Conservation (phyloP, 768 basidiomycete species). For the Lentinus tigrinus region DNA sequence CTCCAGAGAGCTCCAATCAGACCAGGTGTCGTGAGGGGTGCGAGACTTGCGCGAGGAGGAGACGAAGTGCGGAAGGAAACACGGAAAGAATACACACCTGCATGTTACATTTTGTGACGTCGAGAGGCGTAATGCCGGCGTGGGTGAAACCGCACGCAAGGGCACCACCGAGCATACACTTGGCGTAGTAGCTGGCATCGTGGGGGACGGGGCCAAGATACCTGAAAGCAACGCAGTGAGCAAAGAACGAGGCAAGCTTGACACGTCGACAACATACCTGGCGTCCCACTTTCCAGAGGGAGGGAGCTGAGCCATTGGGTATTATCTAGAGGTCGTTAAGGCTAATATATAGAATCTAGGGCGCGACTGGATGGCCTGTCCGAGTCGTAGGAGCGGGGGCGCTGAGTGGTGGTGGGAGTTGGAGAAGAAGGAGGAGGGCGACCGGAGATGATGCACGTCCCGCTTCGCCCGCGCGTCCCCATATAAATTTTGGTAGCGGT, state of each 20-base stretch:
- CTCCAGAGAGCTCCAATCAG: too few relatives aligned
- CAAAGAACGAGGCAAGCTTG: not conserved
- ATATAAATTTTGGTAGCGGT: constrained; percentile 17
- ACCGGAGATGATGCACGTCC: not conserved
- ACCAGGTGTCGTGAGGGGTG: too few relatives aligned
- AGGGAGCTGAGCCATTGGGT: constrained; percentile 48
- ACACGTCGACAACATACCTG: constrained; percentile 42
- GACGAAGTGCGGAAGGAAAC: too few relatives aligned
- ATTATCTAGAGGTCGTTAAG: constrained; percentile 29
- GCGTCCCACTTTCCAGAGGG: constrained; percentile 71
- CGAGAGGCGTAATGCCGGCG: constrained; percentile 82
- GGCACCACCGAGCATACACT: constrained; percentile 85
- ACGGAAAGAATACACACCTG: constrained; percentile 33
- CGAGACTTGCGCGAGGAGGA: too few relatives aligned
- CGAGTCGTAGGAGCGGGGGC: constrained; percentile 22
- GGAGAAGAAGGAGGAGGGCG: constrained; percentile 12
- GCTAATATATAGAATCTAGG: constrained; percentile 31
- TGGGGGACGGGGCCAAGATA: constrained; percentile 73
- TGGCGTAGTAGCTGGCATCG: constrained; percentile 73
- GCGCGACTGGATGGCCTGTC: constrained; percentile 34
- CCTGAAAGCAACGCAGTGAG: constrained; percentile 33
- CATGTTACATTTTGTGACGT: constrained; percentile 92
- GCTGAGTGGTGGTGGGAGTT: constrained; percentile 28
- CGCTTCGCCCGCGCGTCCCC: not conserved
- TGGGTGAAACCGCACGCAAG: constrained; percentile 89